These are phyloP conservation scores for Lathyrus sativus DNA, from an alignment of 306 rosid species.

Conservation along the genomic window DNA sequence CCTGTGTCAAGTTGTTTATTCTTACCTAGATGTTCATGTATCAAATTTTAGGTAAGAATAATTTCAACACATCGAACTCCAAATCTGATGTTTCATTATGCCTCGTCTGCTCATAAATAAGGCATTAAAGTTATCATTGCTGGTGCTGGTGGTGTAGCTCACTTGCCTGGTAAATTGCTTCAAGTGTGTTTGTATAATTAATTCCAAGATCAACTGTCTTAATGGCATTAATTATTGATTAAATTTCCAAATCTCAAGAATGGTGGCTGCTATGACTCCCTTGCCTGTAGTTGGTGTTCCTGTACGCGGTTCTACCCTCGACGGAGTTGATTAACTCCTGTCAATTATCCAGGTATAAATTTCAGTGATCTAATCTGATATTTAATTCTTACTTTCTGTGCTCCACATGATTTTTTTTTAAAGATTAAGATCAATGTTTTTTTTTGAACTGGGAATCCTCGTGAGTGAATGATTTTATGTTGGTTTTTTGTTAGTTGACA, in stretches of 20 bases:
- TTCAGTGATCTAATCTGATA: conserved; percentile 12
- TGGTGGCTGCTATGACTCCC: conserved; percentile 89
- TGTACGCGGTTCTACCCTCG: conserved; percentile 77
- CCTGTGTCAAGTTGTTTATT: conserved; percentile 15
- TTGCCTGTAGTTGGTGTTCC: conserved; percentile 90
- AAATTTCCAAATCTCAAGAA: conserved; percentile 53
- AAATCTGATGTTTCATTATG: conserved; percentile 73
- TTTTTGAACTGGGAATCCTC: not conserved
- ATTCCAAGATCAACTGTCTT: conserved; percentile 1
- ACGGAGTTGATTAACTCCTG: conserved; percentile 81
- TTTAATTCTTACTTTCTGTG: conserved; percentile 6
- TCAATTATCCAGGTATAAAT: conserved; percentile 80
- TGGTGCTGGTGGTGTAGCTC: conserved; percentile 96
- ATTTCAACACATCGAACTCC: conserved; percentile 95
- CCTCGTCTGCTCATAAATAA: conserved; percentile 61
- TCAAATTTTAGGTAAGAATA: conserved; percentile 66
- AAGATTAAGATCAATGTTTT: not conserved
- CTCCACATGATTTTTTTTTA: not conserved
- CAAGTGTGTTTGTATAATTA: conserved; percentile 6
- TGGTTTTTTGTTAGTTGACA: not conserved
- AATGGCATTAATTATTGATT: conserved; percentile 28
- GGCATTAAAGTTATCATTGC: conserved; percentile 89
- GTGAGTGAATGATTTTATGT: too few species aligned
- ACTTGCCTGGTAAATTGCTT: conserved; percentile 71
- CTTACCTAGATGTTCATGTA: not conserved